Percentiles rank a stretch among this genome's conserved stretches.
phyloP scores from a whole-genome alignment of 1,284 basidiomycete genomes.

The Sanguinoderma infundibulare region DNA sequence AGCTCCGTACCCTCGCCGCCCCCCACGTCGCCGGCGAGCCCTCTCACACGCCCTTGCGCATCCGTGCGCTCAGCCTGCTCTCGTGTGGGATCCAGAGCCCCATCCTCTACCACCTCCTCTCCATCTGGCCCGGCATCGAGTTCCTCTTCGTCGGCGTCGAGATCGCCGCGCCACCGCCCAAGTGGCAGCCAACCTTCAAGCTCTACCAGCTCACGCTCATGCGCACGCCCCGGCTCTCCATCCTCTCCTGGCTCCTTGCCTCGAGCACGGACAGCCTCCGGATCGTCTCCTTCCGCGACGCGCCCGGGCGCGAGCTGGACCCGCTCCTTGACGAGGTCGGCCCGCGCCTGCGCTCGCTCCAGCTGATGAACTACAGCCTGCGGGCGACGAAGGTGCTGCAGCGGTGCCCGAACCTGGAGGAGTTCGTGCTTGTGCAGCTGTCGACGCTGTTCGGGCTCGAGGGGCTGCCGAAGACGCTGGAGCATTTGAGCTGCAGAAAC shows the following conservation, averaged over 20 bases:
- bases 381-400: slow-evolving; percentile 39
- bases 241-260: slow-evolving; percentile 45
- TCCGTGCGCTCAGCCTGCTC: slow-evolving; percentile 45
- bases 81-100: slow-evolving; percentile 48
- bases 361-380: slow-evolving; percentile 41
- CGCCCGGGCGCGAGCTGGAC: slow-evolving; percentile 34
- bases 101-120: slow-evolving; percentile 47
- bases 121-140: slow-evolving; percentile 42
- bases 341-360: slow-evolving; percentile 45
- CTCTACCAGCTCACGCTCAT: slow-evolving; percentile 48
- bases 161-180: slow-evolving; percentile 39
- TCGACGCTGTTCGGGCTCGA: slow-evolving; percentile 40
- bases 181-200: slow-evolving; percentile 21
- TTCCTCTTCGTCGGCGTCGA: slow-evolving; percentile 47
- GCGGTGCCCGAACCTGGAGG: slow-evolving; percentile 45
- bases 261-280: slow-evolving; percentile 40
- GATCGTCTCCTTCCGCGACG: slow-evolving; percentile 46
- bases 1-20: slow-evolving; percentile 24
- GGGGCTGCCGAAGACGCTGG: slow-evolving; percentile 40
- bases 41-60: slow-evolving; percentile 11
- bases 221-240: slow-evolving; percentile 37
- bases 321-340: slow-evolving; percentile 37
- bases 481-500: slow-evolving; percentile 46
- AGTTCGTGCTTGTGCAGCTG: slow-evolving; percentile 44
- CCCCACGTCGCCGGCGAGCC: neutral